Evolutionary conservation across 148 eudicot species (phyloP).

Genomic region (Agrostemma githago): DNA sequence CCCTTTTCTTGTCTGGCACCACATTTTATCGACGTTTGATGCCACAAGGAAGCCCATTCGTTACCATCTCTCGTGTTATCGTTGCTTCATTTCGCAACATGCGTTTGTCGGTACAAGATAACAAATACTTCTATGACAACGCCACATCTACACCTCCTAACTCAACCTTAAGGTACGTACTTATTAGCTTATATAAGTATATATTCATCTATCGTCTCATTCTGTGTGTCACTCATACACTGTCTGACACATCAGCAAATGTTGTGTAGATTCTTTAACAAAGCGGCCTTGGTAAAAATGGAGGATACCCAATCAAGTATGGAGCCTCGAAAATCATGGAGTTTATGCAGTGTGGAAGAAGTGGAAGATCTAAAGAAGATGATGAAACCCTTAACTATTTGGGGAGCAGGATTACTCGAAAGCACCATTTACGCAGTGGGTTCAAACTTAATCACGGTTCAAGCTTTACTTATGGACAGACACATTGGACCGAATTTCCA

Average conservation of each 20-base stretch:
- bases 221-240: not conserved
- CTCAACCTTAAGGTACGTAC: slow-evolving; percentile 28
- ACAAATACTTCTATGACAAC: slow-evolving; percentile 12
- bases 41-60: slow-evolving; percentile 41
- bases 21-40: slow-evolving; percentile 23
- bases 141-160: slow-evolving; percentile 11
- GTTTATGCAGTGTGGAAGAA: slow-evolving; percentile 35
- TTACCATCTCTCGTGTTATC: slow-evolving; percentile 36
- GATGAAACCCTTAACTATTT: slow-evolving; percentile 43
- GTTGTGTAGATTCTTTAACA: slow-evolving; percentile 29
- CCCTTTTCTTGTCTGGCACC: slow-evolving; percentile 32
- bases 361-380: slow-evolving; percentile 43
- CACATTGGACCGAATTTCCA: slow-evolving; percentile 25
- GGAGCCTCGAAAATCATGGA: slow-evolving; percentile 31
- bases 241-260: not conserved
- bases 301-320: not conserved
- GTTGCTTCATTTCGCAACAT: slow-evolving; percentile 35
- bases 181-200: not conserved
- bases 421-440: slow-evolving; percentile 42
- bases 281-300: slow-evolving; percentile 26
- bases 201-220: not conserved
- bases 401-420: slow-evolving; percentile 43
- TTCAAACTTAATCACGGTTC: slow-evolving; percentile 43
- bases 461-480: slow-evolving; percentile 44
- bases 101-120: not conserved